Evolutionary conservation across 805 yeast species (phyloP).

Genomic region (Metschnikowia aberdeeniae): DNA sequence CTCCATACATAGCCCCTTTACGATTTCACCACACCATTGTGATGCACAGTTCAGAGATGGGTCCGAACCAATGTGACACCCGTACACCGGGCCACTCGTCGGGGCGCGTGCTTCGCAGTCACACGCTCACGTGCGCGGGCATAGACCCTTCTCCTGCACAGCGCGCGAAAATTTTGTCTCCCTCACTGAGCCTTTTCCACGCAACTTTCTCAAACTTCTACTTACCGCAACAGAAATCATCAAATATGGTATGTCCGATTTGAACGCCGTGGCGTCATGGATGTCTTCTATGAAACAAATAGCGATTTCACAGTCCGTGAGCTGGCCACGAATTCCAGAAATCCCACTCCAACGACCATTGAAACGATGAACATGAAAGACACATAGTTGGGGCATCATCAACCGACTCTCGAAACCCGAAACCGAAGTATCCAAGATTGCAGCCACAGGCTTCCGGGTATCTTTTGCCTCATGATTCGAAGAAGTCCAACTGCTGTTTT

Average conservation of each 20-base stretch:
- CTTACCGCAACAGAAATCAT: slow-evolving; percentile 23
- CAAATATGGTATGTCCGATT: slow-evolving; percentile 31
- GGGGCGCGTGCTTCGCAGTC: slow-evolving; percentile 5
- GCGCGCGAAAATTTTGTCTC: slow-evolving; percentile 16
- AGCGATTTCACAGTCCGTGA: too few relatives aligned
- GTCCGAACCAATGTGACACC: too few relatives aligned
- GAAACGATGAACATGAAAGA: too few relatives aligned
- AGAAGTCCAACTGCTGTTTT: neutral
- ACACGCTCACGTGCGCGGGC: slow-evolving; percentile 9
- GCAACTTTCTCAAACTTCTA: slow-evolving; percentile 13
- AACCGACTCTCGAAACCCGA: too few relatives aligned
- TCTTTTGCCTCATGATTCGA: neutral
- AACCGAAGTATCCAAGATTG: too few relatives aligned
- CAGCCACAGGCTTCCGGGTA: neutral
- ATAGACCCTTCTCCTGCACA: slow-evolving; percentile 12
- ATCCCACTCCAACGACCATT: too few relatives aligned
- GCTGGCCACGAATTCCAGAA: too few relatives aligned
- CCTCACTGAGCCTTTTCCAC: slow-evolving; percentile 6
- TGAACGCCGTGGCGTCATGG: neutral
- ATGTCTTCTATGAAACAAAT: neutral
- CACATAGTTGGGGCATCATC: too few relatives aligned
- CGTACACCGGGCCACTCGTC: too few relatives aligned
- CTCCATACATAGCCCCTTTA: too few relatives aligned
- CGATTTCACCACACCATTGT: too few relatives aligned
- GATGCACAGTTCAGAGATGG: too few relatives aligned